These are phyloP conservation scores for Schizosaccharomyces octosporus DNA, from an alignment of 805 yeast species.

Conservation along the genomic window DNA sequence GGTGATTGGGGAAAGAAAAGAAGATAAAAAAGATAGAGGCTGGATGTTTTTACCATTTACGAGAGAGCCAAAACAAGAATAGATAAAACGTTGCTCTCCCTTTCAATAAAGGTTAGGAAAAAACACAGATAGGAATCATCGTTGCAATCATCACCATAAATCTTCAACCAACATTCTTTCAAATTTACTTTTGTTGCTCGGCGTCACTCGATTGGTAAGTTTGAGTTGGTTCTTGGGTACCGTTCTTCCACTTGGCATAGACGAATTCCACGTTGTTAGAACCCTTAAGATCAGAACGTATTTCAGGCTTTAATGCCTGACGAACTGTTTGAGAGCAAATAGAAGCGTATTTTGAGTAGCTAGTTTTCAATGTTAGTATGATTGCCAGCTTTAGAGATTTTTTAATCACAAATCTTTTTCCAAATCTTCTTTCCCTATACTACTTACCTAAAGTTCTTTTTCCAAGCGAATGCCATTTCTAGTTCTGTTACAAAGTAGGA, in stretches of 20 bases:
- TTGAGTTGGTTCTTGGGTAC: not conserved
- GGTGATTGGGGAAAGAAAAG: too few relatives aligned
- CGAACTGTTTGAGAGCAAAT: not conserved
- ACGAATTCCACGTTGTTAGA: not conserved
- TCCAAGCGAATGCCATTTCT: constrained; percentile 1
- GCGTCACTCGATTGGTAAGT: not conserved
- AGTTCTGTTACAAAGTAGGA: not conserved
- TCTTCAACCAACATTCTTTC: too few relatives aligned
- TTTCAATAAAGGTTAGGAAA: too few relatives aligned
- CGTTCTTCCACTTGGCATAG: not conserved
- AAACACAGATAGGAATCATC: too few relatives aligned
- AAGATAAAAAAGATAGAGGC: too few relatives aligned
- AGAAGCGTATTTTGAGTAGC: not conserved
- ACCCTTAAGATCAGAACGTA: not conserved
- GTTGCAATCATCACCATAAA: too few relatives aligned
- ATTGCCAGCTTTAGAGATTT: too few relatives aligned
- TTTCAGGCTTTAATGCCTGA: not conserved
- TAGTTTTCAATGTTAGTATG: not conserved
- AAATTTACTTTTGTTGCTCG: not conserved
- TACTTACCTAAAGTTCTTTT: not conserved
- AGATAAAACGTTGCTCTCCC: too few relatives aligned
- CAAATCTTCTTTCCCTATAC: too few relatives aligned
- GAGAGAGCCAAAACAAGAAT: too few relatives aligned
- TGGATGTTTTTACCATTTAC: too few relatives aligned
- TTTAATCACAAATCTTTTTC: too few relatives aligned